Evolutionary conservation across 192 early-diverging fungal species (phyloP), one percentile per base, ranked within the genome.

Genomic region (Backusella psychrophila): DNA sequence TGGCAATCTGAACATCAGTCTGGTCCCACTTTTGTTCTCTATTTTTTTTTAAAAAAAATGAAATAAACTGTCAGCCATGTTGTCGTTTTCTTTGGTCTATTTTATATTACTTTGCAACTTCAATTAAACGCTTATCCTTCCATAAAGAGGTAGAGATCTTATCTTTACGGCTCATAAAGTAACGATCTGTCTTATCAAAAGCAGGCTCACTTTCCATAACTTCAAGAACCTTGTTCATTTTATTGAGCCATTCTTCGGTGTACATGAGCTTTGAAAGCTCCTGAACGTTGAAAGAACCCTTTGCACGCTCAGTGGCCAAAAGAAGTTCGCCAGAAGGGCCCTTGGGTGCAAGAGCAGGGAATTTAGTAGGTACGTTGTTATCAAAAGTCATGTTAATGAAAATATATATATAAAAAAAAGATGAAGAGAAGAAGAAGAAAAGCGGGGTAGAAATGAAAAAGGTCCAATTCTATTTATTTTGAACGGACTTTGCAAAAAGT

Each of bases 81-180:
- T 17, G 11, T 65, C 12, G 5, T 19, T 29, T 12, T 29, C 26
- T 23, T 63, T 63, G 21, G 6, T 14, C 5, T 29, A 1, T 63
- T 2, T 63, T 44, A 53, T 41, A 74, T 78, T 88, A 87, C 83
- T 81, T 81, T 34, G 85, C 74, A 34, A 96, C 78, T 78, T 91
- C 88, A 44, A 92, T 83, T 56, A 93, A 81, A 9, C 89, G 88
- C 52, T 82, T 77, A 31, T 90, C 91, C 77, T 92, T 90, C 76
- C 74, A 73, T 11, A 93, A 80, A 66, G 91, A 87, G 70, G 85
- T 78, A 36, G 87, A 78, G 77, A 94, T 87, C 41, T 85, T 85
- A n/a, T 95, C 92, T 19, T 83, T 79, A 59, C 95, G 89, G 72
- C 91, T 90, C 78, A 89, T 82, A 75, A 87, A 95, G 81, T 93